phyloP scores from a whole-genome alignment of 176 grass and related monocot genomes.

The Pharus latifolius region DNA sequence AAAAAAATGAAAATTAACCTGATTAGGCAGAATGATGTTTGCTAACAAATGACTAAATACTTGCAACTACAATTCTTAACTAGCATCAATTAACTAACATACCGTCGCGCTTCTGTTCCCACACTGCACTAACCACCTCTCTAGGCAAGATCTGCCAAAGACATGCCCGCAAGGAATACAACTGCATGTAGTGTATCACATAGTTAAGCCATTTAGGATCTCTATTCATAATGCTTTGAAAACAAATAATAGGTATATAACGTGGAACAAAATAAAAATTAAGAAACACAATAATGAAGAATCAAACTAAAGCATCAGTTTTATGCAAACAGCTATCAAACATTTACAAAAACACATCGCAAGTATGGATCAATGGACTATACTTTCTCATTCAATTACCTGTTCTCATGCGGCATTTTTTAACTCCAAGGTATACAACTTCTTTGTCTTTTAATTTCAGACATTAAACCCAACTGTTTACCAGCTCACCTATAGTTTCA shows the following conservation, averaged over 20 bases:
- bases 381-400: too few species aligned
- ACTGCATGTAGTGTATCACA: constrained; percentile 25
- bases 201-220: constrained; percentile 15
- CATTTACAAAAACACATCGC: not conserved
- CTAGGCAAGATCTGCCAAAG: constrained; percentile 86
- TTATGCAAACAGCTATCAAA: not conserved
- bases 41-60: not conserved
- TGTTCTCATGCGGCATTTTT: too few species aligned
- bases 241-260: not conserved
- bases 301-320: not conserved
- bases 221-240: not conserved
- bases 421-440: too few species aligned
- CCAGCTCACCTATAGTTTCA: too few species aligned
- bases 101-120: constrained; percentile 72
- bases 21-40: not conserved
- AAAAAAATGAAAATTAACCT: not conserved
- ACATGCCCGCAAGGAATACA: constrained; percentile 98
- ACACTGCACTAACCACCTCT: constrained; percentile 56
- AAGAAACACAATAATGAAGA: not conserved
- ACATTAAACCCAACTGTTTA: too few species aligned
- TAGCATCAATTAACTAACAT: constrained; percentile 11
- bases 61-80: constrained; percentile 9
- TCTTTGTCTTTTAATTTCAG: too few species aligned
- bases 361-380: not conserved
- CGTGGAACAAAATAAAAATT: not conserved